A percentile compares a stretch with the other conserved stretches of the same genome.
These are phyloP conservation scores for Clarkia xantiana DNA, from an alignment of 345 rosid species.

Conservation along the genomic window DNA sequence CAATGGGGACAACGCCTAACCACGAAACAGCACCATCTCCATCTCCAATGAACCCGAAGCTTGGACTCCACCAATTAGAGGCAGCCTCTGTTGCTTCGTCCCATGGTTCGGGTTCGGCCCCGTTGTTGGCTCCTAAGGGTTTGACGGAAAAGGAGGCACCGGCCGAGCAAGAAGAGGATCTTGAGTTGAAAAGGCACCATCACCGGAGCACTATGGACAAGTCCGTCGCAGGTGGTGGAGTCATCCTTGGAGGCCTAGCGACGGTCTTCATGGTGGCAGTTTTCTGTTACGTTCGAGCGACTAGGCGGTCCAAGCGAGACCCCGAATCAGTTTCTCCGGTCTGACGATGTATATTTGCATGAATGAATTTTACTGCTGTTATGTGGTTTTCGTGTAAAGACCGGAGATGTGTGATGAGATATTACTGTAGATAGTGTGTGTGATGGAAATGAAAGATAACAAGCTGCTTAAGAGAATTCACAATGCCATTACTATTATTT, in stretches of 20 bases:
- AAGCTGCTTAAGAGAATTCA: too few species aligned
- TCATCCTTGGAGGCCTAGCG: constrained; percentile 65
- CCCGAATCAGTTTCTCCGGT: neutral
- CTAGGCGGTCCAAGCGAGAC: constrained; percentile 32
- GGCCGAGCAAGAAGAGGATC: constrained; percentile 6
- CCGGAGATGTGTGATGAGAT: too few species aligned
- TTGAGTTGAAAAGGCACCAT: constrained; percentile 15
- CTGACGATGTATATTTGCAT: too few species aligned
- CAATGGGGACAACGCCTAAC: constrained; percentile 14
- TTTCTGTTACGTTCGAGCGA: constrained; percentile 62
- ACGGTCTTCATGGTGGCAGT: constrained; percentile 49
- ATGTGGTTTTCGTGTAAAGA: too few species aligned
- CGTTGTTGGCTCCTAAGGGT: too few species aligned
- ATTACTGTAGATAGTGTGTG: too few species aligned
- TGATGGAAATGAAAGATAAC: too few species aligned
- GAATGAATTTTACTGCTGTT: too few species aligned
- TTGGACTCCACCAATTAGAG: too few species aligned
- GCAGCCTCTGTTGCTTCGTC: too few species aligned
- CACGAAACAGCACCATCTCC: constrained; percentile 10
- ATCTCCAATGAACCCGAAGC: constrained; percentile 9
- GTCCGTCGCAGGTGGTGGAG: constrained; percentile 74
- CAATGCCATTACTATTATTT: too few species aligned
- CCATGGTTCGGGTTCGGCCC: too few species aligned
- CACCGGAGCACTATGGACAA: constrained; percentile 38
- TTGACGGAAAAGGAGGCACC: neutral